phyloP scores from a whole-genome alignment of 805 yeast species.

The Candida oleophila region DNA sequence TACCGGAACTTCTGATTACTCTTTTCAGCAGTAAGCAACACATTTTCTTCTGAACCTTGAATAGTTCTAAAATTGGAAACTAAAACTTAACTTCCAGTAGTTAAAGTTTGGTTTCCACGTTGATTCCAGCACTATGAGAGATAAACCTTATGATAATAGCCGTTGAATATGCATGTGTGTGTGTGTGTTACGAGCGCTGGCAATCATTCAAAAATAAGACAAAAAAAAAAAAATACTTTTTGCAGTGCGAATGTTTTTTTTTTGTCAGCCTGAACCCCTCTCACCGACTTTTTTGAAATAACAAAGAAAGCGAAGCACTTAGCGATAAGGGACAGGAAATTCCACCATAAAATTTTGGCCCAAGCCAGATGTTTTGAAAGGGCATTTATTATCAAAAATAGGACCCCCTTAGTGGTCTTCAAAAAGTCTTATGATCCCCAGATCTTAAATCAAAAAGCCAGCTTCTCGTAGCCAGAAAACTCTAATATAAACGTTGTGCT shows the following conservation, averaged over 20 bases:
- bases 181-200: not conserved
- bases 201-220: too few relatives aligned
- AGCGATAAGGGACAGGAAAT: not conserved
- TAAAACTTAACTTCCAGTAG: not conserved
- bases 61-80: not conserved
- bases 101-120: not conserved
- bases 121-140: not conserved
- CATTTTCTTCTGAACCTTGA: not conserved
- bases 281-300: too few relatives aligned
- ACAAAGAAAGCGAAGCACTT: not conserved
- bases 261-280: too few relatives aligned
- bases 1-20: not conserved
- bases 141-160: not conserved
- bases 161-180: not conserved
- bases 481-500: too few relatives aligned
- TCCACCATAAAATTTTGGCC: too few relatives aligned
- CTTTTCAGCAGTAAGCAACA: not conserved
- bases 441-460: too few relatives aligned
- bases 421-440: too few relatives aligned
- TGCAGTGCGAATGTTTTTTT: too few relatives aligned
- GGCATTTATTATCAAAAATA: too few relatives aligned
- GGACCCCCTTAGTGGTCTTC: too few relatives aligned
- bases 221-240: too few relatives aligned
- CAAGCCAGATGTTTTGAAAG: too few relatives aligned
- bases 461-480: not conserved